Percentiles rank a stretch among this genome's conserved stretches.
phyloP scores from a whole-genome alignment of 495 filamentous ascomycete genomes.

The Talaromyces trachyspermus region DNA sequence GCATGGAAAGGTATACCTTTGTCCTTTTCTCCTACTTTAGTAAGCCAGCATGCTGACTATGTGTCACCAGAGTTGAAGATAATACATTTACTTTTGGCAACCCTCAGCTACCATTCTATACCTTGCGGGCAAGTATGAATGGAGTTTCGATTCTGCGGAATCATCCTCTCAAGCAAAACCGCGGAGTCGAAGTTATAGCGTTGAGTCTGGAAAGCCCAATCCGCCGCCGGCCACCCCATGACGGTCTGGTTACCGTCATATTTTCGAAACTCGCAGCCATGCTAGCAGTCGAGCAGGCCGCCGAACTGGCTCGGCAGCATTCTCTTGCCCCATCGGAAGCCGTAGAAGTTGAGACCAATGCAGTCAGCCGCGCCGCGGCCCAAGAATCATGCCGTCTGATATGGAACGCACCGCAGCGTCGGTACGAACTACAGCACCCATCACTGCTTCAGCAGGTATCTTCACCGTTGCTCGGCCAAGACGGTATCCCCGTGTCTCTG shows the following conservation, averaged over 20 bases:
- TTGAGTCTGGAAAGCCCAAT: constrained; percentile 52
- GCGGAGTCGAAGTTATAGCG: constrained; percentile 43
- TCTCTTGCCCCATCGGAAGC: constrained; percentile 35
- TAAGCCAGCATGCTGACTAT: constrained; percentile 13
- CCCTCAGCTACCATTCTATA: constrained; percentile 37
- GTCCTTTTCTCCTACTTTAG: not conserved
- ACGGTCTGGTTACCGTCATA: constrained; percentile 66
- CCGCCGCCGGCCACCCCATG: constrained; percentile 51
- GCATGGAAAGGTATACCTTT: constrained; percentile 34
- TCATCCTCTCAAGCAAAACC: constrained; percentile 29
- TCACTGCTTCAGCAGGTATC: constrained; percentile 49
- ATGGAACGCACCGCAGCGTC: constrained; percentile 54
- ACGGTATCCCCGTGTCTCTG: constrained; percentile 58
- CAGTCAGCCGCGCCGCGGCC: constrained; percentile 56
- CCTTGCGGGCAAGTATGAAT: constrained; percentile 33
- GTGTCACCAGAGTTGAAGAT: constrained; percentile 19
- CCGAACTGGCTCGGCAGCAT: constrained; percentile 34
- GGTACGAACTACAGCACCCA: constrained; percentile 68
- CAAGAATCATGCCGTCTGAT: constrained; percentile 65
- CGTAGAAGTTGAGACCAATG: constrained; percentile 44
- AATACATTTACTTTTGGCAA: constrained; percentile 35
- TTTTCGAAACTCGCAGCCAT: constrained; percentile 64
- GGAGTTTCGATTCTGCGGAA: constrained; percentile 33
- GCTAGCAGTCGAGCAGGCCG: constrained; percentile 58
- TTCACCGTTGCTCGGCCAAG: constrained; percentile 43